Evolutionary conservation across 306 rosid species (phyloP).

Genomic region (Castanea sativa): DNA sequence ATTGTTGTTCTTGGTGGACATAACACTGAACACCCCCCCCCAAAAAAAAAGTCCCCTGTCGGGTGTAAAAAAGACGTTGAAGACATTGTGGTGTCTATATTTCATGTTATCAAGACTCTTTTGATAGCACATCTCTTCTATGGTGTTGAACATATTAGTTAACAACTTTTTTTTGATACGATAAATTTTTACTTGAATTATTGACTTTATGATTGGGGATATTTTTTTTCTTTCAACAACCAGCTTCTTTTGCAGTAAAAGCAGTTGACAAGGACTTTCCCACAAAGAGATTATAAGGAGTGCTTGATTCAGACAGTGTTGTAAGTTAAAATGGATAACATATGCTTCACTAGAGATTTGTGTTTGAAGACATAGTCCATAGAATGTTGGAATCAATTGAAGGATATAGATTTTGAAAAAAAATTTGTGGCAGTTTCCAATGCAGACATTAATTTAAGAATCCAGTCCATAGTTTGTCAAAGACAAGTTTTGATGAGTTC

Average conservation of each 20-base stretch:
- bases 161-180: neutral
- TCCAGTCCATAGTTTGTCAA: no score
- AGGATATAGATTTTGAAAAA: neutral
- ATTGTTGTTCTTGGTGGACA: neutral
- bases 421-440: no score
- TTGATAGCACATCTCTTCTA: neutral
- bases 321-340: conserved; percentile 35
- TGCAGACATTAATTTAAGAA: no score
- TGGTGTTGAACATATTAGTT: neutral
- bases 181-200: neutral
- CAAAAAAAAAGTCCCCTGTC: no score
- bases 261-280: conserved; percentile 27
- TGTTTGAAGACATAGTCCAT: neutral
- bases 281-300: conserved; percentile 33
- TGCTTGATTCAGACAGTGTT: conserved; percentile 6
- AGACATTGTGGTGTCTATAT: neutral
- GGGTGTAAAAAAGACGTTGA: neutral
- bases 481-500: no score
- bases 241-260: conserved; percentile 35
- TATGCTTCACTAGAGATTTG: conserved; percentile 4
- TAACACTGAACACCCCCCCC: neutral
- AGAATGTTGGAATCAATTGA: conserved; percentile 8
- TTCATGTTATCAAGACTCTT: neutral
- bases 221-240: conserved; percentile 53
- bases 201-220: neutral